Percentiles rank a stretch among this genome's conserved stretches.
These are phyloP conservation scores for Stenocarpella maydis DNA, from an alignment of 2,329 filamentous ascomycete species.

Conservation along the genomic window DNA sequence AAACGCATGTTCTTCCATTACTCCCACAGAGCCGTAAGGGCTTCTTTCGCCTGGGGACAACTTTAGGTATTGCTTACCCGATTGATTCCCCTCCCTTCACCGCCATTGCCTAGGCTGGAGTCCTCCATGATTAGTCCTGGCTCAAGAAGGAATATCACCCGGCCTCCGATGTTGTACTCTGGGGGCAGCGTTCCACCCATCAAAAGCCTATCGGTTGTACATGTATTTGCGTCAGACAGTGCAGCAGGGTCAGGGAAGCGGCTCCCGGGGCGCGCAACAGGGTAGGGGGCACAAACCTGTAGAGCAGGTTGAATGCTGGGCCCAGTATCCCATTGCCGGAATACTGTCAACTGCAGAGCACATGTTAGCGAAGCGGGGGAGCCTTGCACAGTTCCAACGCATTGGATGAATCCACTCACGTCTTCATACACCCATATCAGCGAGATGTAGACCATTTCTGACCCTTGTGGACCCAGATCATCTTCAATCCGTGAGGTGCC, in stretches of 20 bases:
- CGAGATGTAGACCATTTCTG: neutral
- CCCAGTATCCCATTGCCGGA: constrained; percentile 4
- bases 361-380: neutral
- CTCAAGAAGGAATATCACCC: neutral
- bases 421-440: neutral
- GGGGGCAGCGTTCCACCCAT: neutral
- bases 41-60: no score
- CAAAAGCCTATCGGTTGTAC: neutral
- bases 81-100: neutral
- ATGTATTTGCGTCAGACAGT: no score
- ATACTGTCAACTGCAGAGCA: neutral
- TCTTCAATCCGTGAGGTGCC: neutral
- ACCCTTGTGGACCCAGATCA: neutral
- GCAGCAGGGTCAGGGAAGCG: neutral
- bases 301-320: constrained; percentile 4
- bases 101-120: neutral
- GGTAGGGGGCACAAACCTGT: neutral
- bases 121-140: neutral
- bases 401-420: neutral
- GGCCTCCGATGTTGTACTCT: constrained; percentile 3
- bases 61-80: neutral
- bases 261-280: neutral
- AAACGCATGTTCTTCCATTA: neutral
- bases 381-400: neutral
- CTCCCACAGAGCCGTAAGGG: neutral